These are phyloP conservation scores for Rhizophagus prolifer DNA, from an alignment of 192 early-diverging fungal species.

Conservation along the genomic window DNA sequence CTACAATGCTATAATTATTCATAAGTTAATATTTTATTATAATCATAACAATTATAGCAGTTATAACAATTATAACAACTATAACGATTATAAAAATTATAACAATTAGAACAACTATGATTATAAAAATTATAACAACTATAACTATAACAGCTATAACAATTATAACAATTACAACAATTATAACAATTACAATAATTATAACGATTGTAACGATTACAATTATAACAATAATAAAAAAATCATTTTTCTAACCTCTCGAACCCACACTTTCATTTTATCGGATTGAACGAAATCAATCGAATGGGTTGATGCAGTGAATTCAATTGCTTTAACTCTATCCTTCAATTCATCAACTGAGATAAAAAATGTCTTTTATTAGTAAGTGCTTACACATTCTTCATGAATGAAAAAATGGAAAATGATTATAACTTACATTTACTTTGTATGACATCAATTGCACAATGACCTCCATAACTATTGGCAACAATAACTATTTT, in stretches of 20 bases:
- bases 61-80: no score
- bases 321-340: conserved; percentile 26
- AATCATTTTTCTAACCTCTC: conserved; percentile 16
- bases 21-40: no score
- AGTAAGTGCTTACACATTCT: not conserved
- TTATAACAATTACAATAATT: no score
- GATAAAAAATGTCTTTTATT: not conserved
- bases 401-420: not conserved
- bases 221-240: no score
- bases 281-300: conserved; percentile 22
- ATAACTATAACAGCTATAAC: no score
- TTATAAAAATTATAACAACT: no score
- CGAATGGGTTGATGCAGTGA: conserved; percentile 22
- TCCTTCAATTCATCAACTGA: conserved; percentile 5
- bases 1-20: conserved; percentile 21
- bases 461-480: conserved; percentile 30
- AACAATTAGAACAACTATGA: no score
- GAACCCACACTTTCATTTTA: conserved; percentile 18
- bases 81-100: no score
- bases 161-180: no score
- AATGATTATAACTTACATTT: conserved; percentile 12
- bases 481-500: conserved; percentile 28
- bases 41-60: no score
- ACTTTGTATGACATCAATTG: conserved; percentile 14
- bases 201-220: no score